These are phyloP conservation scores for Paraurostyla sp. DNA, from an alignment of 73 alveolate species.

Conservation along the genomic window DNA sequence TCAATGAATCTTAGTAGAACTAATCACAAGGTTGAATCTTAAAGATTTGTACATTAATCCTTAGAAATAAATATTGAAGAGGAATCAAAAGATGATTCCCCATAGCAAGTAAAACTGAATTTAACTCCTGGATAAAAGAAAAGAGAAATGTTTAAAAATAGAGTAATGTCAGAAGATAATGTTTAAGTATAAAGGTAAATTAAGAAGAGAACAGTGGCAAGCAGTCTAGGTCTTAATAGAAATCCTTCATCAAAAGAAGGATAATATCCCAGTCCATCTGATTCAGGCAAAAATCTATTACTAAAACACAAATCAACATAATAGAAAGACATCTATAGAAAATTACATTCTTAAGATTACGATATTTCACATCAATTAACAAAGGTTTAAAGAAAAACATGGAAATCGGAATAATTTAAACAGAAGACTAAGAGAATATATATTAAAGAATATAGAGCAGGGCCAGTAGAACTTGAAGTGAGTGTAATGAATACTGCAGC, in stretches of 20 bases:
- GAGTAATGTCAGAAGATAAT: background rate
- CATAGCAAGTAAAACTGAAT: conserved; percentile 1
- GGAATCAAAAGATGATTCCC: no score
- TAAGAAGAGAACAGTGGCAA: conserved; percentile 37
- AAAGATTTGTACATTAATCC: no score
- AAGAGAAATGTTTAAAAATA: background rate
- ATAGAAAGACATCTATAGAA: background rate
- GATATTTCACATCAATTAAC: conserved; percentile 19
- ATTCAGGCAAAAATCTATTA: background rate
- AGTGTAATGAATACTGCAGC: conserved; percentile 40
- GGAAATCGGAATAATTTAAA: conserved; percentile 61
- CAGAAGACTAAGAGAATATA: conserved; percentile 29
- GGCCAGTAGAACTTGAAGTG: conserved; percentile 66
- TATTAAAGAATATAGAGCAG: conserved; percentile 63
- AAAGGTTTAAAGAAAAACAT: conserved; percentile 30
- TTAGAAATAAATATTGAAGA: no score
- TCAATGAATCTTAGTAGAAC: no score
- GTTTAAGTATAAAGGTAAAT: background rate
- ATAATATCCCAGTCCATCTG: background rate
- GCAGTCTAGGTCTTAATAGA: background rate
- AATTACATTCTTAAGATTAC: conserved; percentile 15
- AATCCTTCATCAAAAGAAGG: background rate
- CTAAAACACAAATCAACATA: background rate
- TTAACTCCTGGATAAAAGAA: background rate
- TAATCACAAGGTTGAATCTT: no score